A percentile compares a stretch with the other conserved stretches of the same genome.
Evolutionary conservation across 768 basidiomycete species (phyloP).

Genomic region (Leccinum aurantiacum): DNA sequence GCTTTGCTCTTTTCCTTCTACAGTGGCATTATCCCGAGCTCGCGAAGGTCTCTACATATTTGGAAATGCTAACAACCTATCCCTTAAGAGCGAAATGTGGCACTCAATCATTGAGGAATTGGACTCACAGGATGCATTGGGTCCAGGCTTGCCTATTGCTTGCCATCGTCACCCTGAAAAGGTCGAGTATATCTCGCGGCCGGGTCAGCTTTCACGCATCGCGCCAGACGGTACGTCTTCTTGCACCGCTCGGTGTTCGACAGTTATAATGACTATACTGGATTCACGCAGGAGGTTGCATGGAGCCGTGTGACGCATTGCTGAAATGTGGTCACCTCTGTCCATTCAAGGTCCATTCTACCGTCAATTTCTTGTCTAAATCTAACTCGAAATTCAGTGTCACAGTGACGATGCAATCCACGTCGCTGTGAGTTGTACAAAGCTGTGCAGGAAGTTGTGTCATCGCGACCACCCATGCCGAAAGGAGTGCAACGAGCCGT

Average conservation of each 20-base stretch:
- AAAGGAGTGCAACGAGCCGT: conserved; percentile 49
- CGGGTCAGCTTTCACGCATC: conserved; percentile 48
- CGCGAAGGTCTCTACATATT: conserved; percentile 72
- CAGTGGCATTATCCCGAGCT: conserved; percentile 73
- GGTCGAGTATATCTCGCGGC: conserved; percentile 42
- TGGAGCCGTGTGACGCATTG: conserved; percentile 51
- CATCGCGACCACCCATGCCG: conserved; percentile 57
- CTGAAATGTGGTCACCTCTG: conserved; percentile 66
- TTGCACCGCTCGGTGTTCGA: neutral
- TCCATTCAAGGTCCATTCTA: conserved; percentile 49
- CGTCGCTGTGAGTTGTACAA: conserved; percentile 43
- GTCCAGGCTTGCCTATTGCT: conserved; percentile 52
- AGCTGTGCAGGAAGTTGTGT: conserved; percentile 54
- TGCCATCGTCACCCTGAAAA: conserved; percentile 56
- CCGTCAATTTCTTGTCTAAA: neutral
- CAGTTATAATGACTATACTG: neutral
- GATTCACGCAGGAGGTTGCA: conserved; percentile 54
- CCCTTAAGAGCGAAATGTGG: conserved; percentile 58
- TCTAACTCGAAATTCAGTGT: conserved; percentile 40
- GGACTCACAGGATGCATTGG: conserved; percentile 45
- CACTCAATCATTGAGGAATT: conserved; percentile 55
- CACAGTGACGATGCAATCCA: conserved; percentile 62
- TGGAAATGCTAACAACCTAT: conserved; percentile 61
- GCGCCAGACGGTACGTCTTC: conserved; percentile 53
- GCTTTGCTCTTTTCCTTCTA: neutral